Percentiles rank a stretch among this genome's conserved stretches.
Conservation (phyloP, 176 grass and related monocot species). For the Ensete ventricosum region DNA sequence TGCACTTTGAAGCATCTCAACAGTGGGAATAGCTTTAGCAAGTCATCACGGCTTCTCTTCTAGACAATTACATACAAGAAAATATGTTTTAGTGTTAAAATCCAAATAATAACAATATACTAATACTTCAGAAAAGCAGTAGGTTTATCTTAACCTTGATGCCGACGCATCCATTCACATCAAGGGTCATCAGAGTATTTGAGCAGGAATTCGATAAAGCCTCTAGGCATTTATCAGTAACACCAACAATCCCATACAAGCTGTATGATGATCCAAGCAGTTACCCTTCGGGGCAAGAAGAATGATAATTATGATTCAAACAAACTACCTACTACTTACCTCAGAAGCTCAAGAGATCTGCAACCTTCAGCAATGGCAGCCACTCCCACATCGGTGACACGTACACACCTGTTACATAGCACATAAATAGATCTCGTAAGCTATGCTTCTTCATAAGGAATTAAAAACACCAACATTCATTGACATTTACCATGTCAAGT, state of each 20-base stretch:
- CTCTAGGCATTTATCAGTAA: constrained; percentile 69
- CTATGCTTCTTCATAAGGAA: background rate
- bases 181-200: constrained; percentile 60
- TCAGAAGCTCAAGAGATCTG: constrained; percentile 51
- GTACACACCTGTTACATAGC: constrained; percentile 56
- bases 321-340: constrained; percentile 30
- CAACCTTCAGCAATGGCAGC: constrained; percentile 64
- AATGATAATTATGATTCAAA: constrained; percentile 6
- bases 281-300: background rate
- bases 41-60: constrained; percentile 56
- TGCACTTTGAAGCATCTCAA: constrained; percentile 88
- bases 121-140: background rate
- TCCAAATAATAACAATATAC: background rate
- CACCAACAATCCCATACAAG: constrained; percentile 79
- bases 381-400: constrained; percentile 67
- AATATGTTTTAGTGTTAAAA: background rate
- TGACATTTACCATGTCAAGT: constrained; percentile 65
- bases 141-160: constrained; percentile 48
- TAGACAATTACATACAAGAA: constrained; percentile 14
- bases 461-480: constrained; percentile 1
- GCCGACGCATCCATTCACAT: constrained; percentile 80
- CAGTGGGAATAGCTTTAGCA: constrained; percentile 47
- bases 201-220: constrained; percentile 59
- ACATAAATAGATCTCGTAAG: background rate
- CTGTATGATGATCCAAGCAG: constrained; percentile 25